Percentiles rank a stretch among this genome's conserved stretches.
Conservation (phyloP, 495 filamentous ascomycete genomes). For the Lasiosphaeris hirsuta region DNA sequence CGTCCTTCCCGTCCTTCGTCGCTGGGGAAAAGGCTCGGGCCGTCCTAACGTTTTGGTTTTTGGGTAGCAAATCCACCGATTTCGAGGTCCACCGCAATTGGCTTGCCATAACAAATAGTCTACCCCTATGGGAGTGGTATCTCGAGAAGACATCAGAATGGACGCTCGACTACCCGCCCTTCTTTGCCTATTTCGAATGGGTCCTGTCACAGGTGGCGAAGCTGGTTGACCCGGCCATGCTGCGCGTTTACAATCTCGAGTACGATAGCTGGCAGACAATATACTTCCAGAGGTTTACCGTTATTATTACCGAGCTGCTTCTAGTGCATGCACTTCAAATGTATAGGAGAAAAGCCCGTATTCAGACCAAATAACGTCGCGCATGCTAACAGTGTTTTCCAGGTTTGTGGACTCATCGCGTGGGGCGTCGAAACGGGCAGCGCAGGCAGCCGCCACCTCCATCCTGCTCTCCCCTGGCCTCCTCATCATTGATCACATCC, state of each 20-base stretch:
- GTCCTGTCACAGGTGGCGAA: slow-evolving; percentile 75
- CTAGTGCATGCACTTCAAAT: slow-evolving; percentile 79
- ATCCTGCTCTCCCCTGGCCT: slow-evolving; percentile 89
- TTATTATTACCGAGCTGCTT: slow-evolving; percentile 82
- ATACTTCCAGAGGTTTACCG: slow-evolving; percentile 85
- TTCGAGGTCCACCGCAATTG: slow-evolving; percentile 98
- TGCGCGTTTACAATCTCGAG: slow-evolving; percentile 72
- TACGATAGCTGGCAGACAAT: slow-evolving; percentile 90
- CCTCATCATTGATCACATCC: slow-evolving; percentile 96
- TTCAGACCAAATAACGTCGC: not conserved
- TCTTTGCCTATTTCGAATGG: slow-evolving; percentile 98
- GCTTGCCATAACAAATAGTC: slow-evolving; percentile 88
- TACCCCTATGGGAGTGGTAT: slow-evolving; percentile 90
- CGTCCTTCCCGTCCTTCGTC: slow-evolving; percentile 31
- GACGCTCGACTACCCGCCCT: slow-evolving; percentile 98
- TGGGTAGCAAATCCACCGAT: slow-evolving; percentile 89
- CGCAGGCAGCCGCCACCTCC: slow-evolving; percentile 83
- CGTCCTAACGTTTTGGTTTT: slow-evolving; percentile 3
- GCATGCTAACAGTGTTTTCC: slow-evolving; percentile 17
- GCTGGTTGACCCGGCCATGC: slow-evolving; percentile 75
- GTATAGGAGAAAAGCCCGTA: slow-evolving; percentile 38
- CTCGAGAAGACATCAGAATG: slow-evolving; percentile 96
- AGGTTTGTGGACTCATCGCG: slow-evolving; percentile 72
- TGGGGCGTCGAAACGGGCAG: slow-evolving; percentile 62
- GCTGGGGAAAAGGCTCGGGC: not conserved